Evolutionary conservation across 192 early-diverging fungal species (phyloP).

Genomic region (Podila minutissima): DNA sequence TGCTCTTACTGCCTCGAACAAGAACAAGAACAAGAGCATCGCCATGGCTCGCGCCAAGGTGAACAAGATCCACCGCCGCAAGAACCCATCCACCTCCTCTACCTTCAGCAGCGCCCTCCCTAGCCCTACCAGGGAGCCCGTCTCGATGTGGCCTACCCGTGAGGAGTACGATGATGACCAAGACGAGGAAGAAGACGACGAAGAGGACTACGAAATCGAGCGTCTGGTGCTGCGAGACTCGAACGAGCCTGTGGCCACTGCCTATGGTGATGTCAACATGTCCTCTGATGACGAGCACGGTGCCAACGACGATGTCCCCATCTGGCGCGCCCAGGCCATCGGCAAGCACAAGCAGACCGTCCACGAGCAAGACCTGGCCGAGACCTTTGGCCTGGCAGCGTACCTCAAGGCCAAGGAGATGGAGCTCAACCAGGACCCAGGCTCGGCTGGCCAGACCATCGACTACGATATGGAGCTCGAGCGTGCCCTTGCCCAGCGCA

Average conservation of each 20-base stretch:
- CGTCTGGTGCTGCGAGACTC: slow-evolving; percentile 34
- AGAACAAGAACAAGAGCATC: slow-evolving; percentile 10
- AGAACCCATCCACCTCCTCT: neutral
- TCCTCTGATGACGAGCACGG: slow-evolving; percentile 25
- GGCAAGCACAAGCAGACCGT: slow-evolving; percentile 49
- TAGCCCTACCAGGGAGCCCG: neutral
- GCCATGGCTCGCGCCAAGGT: slow-evolving; percentile 46
- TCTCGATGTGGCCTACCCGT: neutral
- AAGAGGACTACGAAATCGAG: slow-evolving; percentile 18
- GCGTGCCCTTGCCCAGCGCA: slow-evolving; percentile 35
- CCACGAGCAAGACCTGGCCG: slow-evolving; percentile 45
- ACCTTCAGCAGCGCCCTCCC: neutral
- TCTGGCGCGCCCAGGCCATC: slow-evolving; percentile 37
- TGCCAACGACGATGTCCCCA: slow-evolving; percentile 19
- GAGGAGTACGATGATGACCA: slow-evolving; percentile 14
- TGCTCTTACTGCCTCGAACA: neutral
- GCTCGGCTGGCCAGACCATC: slow-evolving; percentile 23
- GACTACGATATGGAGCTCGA: slow-evolving; percentile 47
- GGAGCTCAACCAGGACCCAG: slow-evolving; percentile 7
- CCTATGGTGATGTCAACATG: slow-evolving; percentile 25
- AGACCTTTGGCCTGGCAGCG: slow-evolving; percentile 46
- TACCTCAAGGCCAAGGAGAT: slow-evolving; percentile 52
- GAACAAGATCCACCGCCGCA: slow-evolving; percentile 22
- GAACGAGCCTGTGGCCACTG: neutral
- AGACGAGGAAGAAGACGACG: slow-evolving; percentile 13